Base-by-base conservation (phyloP, 2,329 filamentous ascomycete species). In the Fusarium luffae region DNA sequence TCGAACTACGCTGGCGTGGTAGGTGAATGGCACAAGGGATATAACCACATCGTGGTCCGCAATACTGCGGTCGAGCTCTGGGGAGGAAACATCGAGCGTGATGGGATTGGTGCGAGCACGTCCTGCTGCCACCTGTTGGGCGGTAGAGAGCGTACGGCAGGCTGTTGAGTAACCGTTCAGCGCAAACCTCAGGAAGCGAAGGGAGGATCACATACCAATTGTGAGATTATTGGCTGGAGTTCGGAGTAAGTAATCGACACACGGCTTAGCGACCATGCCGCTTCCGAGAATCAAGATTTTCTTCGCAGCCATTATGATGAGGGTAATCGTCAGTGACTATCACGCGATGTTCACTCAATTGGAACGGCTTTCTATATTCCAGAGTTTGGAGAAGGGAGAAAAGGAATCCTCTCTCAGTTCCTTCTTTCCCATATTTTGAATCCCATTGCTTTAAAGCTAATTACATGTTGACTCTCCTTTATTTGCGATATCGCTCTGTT, bases 41-140 rank as follows among this genome's bases (percentile, higher is more conserved):
- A 47, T 47, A 0, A 30, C 25, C 4, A 40, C 16, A 3, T 32
- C 13, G 6, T 59, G 32, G 7, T 32, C 19, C 2, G 41, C 41
- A 3, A n/a, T 4, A 5, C 5, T 1, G 4, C 16, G 8, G 6
- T 47, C 25, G 10, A 59, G 4, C 3, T 59, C 7, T 13, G 6
- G 25, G 1, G 51, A 41, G 11, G 18, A 14, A n/a, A 27, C 10
- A 7, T 13, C 23, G 21, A 56, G 13, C 5, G 28, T 9, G 3
- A 46, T 13, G 0, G 4, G n/a, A 3, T n/a, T 46, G 7, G 37
- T 12, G 1, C 9, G 28, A 19, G 7, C 1, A 2, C 23, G 19
- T 23, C n/a, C 19, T 8, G 16, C 30, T 9, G 51, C n/a, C 7
- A 56, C 2, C 2, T 5, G 13, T 4, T 46, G 6, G 7, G 10